A percentile compares a stretch with the other conserved stretches of the same genome.
These are phyloP conservation scores for Albugo laibachii DNA, from an alignment of 352 stramenopile species.

Conservation along the genomic window DNA sequence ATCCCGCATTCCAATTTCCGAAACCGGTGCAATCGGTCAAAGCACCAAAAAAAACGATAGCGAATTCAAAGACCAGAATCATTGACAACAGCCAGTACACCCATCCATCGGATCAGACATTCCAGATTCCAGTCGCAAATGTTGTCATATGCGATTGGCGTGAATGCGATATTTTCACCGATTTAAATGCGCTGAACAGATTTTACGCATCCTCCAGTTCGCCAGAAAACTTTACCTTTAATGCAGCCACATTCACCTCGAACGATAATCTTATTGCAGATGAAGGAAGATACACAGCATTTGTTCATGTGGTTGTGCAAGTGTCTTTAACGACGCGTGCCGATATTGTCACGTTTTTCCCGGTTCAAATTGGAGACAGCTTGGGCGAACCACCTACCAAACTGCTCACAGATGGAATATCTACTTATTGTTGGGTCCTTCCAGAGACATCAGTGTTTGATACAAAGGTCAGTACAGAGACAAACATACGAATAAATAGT, in stretches of 20 bases:
- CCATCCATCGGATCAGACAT: constrained; percentile 2
- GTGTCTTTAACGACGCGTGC: constrained; percentile 35
- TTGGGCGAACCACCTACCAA: too few species aligned
- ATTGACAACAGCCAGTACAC: too few species aligned
- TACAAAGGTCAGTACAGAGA: constrained; percentile 19
- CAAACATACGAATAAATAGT: constrained; percentile 36
- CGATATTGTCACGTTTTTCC: constrained; percentile 66
- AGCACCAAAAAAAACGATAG: background rate
- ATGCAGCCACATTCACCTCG: constrained; percentile 17
- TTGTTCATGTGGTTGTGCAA: constrained; percentile 42
- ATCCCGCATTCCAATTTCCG: constrained; percentile 16
- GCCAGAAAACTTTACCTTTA: constrained; percentile 27
- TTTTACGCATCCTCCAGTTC: too few species aligned
- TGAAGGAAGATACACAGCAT: constrained; percentile 62
- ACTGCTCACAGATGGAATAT: too few species aligned
- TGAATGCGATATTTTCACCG: constrained; percentile 51
- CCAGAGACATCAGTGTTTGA: constrained; percentile 40
- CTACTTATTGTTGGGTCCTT: constrained; percentile 55
- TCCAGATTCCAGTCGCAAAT: constrained; percentile 41
- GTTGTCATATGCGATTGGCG: constrained; percentile 65
- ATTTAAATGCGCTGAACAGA: constrained; percentile 17
- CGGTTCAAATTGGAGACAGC: constrained; percentile 40
- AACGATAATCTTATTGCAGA: constrained; percentile 47
- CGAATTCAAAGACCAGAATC: too few species aligned
- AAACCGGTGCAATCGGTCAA: constrained; percentile 9